A percentile compares a stretch with the other conserved stretches of the same genome.
Conservation (phyloP, 805 yeast genomes). For the Debaryomyces hansenii region DNA sequence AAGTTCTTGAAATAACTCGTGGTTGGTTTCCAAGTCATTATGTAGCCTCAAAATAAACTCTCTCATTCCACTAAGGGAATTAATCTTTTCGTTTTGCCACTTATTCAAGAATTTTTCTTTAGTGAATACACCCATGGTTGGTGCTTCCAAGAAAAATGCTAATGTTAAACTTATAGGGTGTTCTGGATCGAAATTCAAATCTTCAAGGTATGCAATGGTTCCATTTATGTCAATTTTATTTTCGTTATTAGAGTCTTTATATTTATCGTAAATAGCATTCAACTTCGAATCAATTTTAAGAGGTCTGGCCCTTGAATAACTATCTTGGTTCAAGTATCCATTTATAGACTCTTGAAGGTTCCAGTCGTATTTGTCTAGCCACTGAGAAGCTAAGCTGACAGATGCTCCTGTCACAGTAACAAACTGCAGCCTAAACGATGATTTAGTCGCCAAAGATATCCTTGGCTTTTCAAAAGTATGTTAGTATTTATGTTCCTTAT, state of each 20-base stretch:
- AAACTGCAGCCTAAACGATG: slow-evolving; percentile 31
- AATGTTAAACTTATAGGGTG: slow-evolving; percentile 69
- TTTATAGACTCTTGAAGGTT: slow-evolving; percentile 32
- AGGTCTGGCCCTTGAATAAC: not conserved
- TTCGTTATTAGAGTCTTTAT: slow-evolving; percentile 27
- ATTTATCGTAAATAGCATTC: slow-evolving; percentile 31
- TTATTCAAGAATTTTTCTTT: slow-evolving; percentile 50
- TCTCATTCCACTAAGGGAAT: slow-evolving; percentile 49
- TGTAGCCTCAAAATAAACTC: slow-evolving; percentile 15
- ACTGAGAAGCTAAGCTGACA: slow-evolving; percentile 32
- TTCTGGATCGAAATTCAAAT: slow-evolving; percentile 70
- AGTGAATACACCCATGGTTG: slow-evolving; percentile 62
- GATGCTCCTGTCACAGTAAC: slow-evolving; percentile 41
- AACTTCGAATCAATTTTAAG: slow-evolving; percentile 17
- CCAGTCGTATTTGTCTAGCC: slow-evolving; percentile 31
- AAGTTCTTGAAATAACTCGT: slow-evolving; percentile 48
- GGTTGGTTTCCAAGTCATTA: slow-evolving; percentile 14
- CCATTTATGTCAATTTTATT: slow-evolving; percentile 72
- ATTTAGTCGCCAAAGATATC: slow-evolving; percentile 3
- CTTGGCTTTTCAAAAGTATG: slow-evolving; percentile 1
- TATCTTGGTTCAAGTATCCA: slow-evolving; percentile 18
- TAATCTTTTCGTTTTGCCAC: slow-evolving; percentile 48
- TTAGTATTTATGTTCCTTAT: not conserved
- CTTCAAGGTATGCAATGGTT: slow-evolving; percentile 65
- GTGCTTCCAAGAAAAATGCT: slow-evolving; percentile 67